A percentile compares a stretch with the other conserved stretches of the same genome.
Evolutionary conservation across 441 rosid species (phyloP).

Genomic region (Corymbia calophylla): DNA sequence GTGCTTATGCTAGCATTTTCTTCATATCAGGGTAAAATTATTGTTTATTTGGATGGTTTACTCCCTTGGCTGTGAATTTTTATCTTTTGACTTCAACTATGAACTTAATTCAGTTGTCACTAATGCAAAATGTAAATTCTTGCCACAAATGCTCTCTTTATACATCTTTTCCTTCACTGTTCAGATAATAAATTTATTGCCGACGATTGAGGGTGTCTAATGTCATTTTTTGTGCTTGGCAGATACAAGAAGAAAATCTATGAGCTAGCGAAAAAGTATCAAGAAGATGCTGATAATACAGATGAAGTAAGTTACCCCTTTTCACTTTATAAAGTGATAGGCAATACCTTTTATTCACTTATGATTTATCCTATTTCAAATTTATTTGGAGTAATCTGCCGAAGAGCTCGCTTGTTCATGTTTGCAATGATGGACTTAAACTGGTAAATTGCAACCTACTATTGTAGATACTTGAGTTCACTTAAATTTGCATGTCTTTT

Average conservation of each 20-base stretch:
- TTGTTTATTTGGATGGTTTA: not conserved
- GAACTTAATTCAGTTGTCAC: not conserved
- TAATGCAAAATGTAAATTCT: not conserved
- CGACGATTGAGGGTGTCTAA: not conserved
- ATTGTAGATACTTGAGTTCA: not conserved
- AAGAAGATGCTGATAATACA: conserved; percentile 59
- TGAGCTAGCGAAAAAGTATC: conserved; percentile 73
- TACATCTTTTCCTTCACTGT: not conserved
- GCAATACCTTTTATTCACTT: not conserved
- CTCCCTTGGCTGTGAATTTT: not conserved
- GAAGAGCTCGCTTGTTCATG: not conserved
- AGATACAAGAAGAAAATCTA: conserved; percentile 82
- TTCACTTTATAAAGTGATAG: not conserved
- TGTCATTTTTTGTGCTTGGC: conserved; percentile 16
- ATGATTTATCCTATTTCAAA: not conserved
- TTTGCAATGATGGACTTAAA: not conserved
- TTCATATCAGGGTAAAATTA: not conserved
- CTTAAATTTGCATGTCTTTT: not conserved
- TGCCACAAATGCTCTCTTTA: not conserved
- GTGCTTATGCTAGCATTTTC: not conserved
- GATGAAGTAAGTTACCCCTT: conserved; percentile 54
- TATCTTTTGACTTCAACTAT: not conserved
- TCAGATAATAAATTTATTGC: not conserved
- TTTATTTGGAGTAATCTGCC: not conserved
- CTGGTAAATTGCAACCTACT: not conserved